Evolutionary conservation across 306 rosid genomes (phyloP), one percentile per base, ranked within the genome.

Genomic region (Citrullus colocynthis): DNA sequence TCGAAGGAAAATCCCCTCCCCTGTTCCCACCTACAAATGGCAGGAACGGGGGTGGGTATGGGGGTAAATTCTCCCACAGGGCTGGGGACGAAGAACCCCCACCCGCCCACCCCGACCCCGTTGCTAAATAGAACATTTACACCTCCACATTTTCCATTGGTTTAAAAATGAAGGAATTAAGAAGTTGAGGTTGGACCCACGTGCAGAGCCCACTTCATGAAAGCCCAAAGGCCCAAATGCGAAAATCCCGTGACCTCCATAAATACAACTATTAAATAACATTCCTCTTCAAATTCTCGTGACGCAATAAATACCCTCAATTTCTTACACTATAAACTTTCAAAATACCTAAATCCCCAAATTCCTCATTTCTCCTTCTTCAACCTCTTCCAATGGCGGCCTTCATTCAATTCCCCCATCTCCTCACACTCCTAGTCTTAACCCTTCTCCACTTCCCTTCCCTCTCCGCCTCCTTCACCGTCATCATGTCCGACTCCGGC

Each of bases 231-330:
- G 32, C n/a, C 81, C 55, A 28, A 5, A 7, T 21, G 81, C 79
- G 86, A 14, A 84, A 79, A 81, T 79, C 96, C 83, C 96, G 97
- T 92, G 97, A 92, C 0, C 48, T 39, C 70, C 87, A 86, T 90
- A 49, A 92, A 92, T 89, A 87, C 81, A 9, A 61, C 56, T 13
- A 58, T 70, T 49, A 62, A 24, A 63, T 63, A 63, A 63, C 70
- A 63, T 42, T 66, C 77, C 66, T 17, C 79, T 36, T 48, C 61
- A 45, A 32, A 32, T 89, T 85, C 96, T 69, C 96, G 96, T 92
- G 96, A 90, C 6, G 79, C 28, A 81, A 79, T 85, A 63, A 85
- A 60, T 79, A 37, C 24, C 36, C 70, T 54, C 54, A 48, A 15
- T 3, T 11, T 48, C 52, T 3, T 48, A 10, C 3, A 62, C 63